These are phyloP conservation scores for Fusarium ramigenum DNA, from an alignment of 2,329 filamentous ascomycete species.

Conservation along the genomic window DNA sequence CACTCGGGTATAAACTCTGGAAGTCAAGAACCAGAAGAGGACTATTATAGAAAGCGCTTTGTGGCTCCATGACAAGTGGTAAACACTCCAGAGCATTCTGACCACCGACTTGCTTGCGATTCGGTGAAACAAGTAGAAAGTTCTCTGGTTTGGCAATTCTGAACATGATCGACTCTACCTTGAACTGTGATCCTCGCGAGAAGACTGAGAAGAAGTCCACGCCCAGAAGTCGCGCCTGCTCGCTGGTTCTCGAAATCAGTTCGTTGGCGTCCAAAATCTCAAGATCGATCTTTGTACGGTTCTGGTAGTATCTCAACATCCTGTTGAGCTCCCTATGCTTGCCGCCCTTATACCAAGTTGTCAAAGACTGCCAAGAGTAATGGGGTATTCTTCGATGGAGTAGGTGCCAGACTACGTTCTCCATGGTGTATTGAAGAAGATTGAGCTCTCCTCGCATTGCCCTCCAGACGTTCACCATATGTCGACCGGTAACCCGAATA, in stretches of 20 bases:
- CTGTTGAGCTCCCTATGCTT: slow-evolving; percentile 76
- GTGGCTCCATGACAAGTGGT: slow-evolving; percentile 96
- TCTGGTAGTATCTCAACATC: slow-evolving; percentile 80
- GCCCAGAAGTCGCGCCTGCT: slow-evolving; percentile 91
- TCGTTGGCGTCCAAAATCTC: slow-evolving; percentile 93
- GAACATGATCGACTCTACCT: slow-evolving; percentile 99
- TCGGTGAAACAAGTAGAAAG: slow-evolving; percentile 89
- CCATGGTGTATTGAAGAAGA: slow-evolving; percentile 92
- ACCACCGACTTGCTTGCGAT: slow-evolving; percentile 87
- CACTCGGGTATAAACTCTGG: slow-evolving; percentile 93
- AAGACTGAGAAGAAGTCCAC: slow-evolving; percentile 98
- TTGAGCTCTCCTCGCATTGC: slow-evolving; percentile 95
- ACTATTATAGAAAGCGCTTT: slow-evolving; percentile 91
- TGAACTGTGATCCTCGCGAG: slow-evolving; percentile 94
- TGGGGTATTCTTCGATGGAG: slow-evolving; percentile 89
- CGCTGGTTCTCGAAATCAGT: slow-evolving; percentile 86
- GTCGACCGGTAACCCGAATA: slow-evolving; percentile 89
- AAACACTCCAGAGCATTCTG: slow-evolving; percentile 96
- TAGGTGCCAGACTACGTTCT: slow-evolving; percentile 93
- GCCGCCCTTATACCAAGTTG: slow-evolving; percentile 79
- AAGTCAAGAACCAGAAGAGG: slow-evolving; percentile 94
- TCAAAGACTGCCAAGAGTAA: slow-evolving; percentile 82
- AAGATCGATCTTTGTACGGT: slow-evolving; percentile 81
- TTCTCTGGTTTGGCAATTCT: slow-evolving; percentile 97
- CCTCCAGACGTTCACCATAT: slow-evolving; percentile 97